Evolutionary conservation across 1,284 basidiomycete species (phyloP), one percentile per base, ranked within the genome.

Genomic region (Ustilago xerochloae): DNA sequence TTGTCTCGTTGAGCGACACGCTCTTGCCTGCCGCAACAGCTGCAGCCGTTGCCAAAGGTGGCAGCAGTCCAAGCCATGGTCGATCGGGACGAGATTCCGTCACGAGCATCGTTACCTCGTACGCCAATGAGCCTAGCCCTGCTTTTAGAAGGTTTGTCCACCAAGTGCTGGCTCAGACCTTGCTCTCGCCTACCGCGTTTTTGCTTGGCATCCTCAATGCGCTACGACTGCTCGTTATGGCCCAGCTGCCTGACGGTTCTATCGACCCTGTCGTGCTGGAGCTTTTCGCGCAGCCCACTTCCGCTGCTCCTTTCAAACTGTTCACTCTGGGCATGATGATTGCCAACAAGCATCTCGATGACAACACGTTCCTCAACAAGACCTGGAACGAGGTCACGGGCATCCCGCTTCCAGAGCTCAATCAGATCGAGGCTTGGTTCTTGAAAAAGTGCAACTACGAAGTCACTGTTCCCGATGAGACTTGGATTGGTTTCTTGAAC

Each of bases 301-400:
- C 82, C 12, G 71, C 78, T 1, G 79, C 75, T 30, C 74, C 81
- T 0, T 84, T 84, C 75, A 84, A 84, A 72, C 65, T 84, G 15
- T 77, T 84, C 39, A 80, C 80, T 2, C 49, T 70, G 16, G 80
- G 82, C 50, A 71, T 79, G 63, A 84, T 84, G 82, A 79, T 84
- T n/a, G 79, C 81, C 52, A 84, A 83, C 72, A 84, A 84, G 70
- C 80, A 82, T 48, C 49, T 84, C n/a, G 82, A 84, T 48, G 82
- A 84, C 66, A 82, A 84, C 66, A 84, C 82, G 2, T 84, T 84
- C 64, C 68, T 81, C 54, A 83, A 83, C 73, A 82, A 81, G 70
- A 84, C 82, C 5, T 84, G 82, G 82, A 75, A 79, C 57, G 82
- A 84, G 49, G 81, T 84, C n/a, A 84, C 81, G 0, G 81, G 82